Percentiles rank a stretch among this genome's conserved stretches.
phyloP scores from a whole-genome alignment of 192 early-diverging fungal species.

The Oehlia diaphana region DNA sequence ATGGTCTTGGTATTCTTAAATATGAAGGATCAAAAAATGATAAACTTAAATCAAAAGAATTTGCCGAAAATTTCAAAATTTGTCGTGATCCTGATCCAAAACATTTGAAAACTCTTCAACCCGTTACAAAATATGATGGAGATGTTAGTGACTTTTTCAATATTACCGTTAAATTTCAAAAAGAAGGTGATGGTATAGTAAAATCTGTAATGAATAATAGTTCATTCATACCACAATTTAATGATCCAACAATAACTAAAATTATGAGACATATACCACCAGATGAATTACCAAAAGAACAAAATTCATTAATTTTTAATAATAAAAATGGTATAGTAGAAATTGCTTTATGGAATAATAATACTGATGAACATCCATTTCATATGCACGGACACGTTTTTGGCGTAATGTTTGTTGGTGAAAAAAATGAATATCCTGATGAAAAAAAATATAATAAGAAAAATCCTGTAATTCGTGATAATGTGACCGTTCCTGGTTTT shows the following conservation, averaged over 20 bases:
- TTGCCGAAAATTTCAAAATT: too few species aligned
- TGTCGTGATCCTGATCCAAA: too few species aligned
- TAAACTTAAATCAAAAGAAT: not conserved
- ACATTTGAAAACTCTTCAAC: too few species aligned
- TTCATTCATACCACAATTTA: too few species aligned
- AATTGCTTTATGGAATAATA: not conserved
- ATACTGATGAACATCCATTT: not conserved
- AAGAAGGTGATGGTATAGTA: too few species aligned
- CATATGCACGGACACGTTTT: conserved; percentile 39
- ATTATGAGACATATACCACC: too few species aligned
- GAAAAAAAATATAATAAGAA: not conserved
- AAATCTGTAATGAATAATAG: too few species aligned
- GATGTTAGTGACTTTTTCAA: too few species aligned
- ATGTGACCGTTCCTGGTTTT: conserved; percentile 31
- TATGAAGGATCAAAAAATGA: not conserved
- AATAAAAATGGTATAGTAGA: not conserved
- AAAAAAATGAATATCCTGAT: conserved; percentile 31
- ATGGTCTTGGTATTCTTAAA: conserved; percentile 32
- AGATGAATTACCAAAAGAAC: not conserved
- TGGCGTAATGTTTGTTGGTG: conserved; percentile 35
- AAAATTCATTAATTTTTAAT: not conserved
- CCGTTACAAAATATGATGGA: too few species aligned
- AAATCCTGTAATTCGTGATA: conserved; percentile 41
- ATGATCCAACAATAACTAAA: too few species aligned
- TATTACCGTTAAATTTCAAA: too few species aligned